phyloP scores from a whole-genome alignment of 1,284 basidiomycete species.

The Inonotus obliquus region DNA sequence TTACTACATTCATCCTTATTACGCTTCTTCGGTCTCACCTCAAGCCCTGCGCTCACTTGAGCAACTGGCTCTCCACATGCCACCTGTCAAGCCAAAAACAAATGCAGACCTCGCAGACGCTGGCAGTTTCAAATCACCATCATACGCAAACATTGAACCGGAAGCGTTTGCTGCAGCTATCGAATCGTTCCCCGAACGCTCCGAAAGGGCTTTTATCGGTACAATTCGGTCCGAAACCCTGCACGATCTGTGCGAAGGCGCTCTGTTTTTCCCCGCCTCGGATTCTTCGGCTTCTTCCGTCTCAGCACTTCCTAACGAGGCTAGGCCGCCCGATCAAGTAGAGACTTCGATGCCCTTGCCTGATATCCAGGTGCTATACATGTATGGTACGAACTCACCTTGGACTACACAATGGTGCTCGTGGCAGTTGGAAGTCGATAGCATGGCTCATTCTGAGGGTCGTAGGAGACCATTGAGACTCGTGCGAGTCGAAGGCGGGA shows the following conservation, averaged over 20 bases:
- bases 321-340: not conserved
- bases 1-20: constrained; percentile 10
- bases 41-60: not conserved
- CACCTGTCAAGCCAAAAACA: not conserved
- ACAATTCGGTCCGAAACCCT: not conserved
- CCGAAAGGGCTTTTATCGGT: constrained; percentile 3
- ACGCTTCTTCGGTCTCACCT: not conserved
- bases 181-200: constrained; percentile 1
- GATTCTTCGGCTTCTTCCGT: not conserved
- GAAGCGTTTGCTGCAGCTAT: constrained; percentile 6
- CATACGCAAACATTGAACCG: constrained; percentile 6
- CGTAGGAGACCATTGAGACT: constrained; percentile 18
- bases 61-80: not conserved
- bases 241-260: not conserved
- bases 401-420: constrained; percentile 21
- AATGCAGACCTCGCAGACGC: not conserved
- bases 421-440: constrained; percentile 20
- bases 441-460: constrained; percentile 9
- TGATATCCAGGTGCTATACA: not conserved
- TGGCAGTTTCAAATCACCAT: not conserved
- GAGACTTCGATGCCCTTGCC: not conserved
- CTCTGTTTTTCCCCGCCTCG: not conserved
- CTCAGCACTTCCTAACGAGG: not conserved
- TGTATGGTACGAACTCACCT: constrained; percentile 10
- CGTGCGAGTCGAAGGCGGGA: constrained; percentile 22